Evolutionary conservation across 73 alveolate genomes (phyloP).

Genomic region (Uronychia binucleata): DNA sequence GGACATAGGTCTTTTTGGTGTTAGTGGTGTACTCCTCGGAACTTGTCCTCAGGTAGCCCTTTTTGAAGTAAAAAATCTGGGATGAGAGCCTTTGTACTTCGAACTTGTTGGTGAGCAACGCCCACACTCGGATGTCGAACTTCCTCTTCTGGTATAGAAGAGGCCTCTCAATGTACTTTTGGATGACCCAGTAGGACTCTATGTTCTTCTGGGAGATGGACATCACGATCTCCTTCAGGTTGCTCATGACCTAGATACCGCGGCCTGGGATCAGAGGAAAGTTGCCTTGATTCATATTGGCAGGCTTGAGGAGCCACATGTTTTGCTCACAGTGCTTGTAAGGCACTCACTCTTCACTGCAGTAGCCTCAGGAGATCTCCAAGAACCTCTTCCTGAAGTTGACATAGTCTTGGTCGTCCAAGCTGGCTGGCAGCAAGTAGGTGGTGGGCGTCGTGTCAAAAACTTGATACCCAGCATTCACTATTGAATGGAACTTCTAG

Average conservation of each 20-base stretch:
- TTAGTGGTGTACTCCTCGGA: constrained; percentile 72
- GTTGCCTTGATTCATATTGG: constrained; percentile 63
- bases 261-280: constrained; percentile 35
- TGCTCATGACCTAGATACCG: constrained; percentile 67
- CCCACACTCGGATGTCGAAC: constrained; percentile 89
- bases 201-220: constrained; percentile 20
- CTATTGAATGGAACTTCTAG: no score
- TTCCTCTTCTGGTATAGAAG: constrained; percentile 79
- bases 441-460: constrained; percentile 77
- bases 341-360: constrained; percentile 48
- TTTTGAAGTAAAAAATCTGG: constrained; percentile 18
- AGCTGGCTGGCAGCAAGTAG: constrained; percentile 44
- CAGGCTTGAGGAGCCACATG: constrained; percentile 73
- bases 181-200: constrained; percentile 68
- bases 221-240: constrained; percentile 45
- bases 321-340: constrained; percentile 65
- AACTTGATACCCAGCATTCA: constrained; percentile 39
- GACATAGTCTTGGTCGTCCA: constrained; percentile 36
- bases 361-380: neutral
- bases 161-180: constrained; percentile 86
- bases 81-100: neutral
- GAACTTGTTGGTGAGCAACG: constrained; percentile 67
- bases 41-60: constrained; percentile 69
- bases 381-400: neutral
- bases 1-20: constrained; percentile 75